A percentile compares a stretch with the other conserved stretches of the same genome.
Evolutionary conservation across 139 green algal species (phyloP).

Genomic region (Haematococcus lacustris): DNA sequence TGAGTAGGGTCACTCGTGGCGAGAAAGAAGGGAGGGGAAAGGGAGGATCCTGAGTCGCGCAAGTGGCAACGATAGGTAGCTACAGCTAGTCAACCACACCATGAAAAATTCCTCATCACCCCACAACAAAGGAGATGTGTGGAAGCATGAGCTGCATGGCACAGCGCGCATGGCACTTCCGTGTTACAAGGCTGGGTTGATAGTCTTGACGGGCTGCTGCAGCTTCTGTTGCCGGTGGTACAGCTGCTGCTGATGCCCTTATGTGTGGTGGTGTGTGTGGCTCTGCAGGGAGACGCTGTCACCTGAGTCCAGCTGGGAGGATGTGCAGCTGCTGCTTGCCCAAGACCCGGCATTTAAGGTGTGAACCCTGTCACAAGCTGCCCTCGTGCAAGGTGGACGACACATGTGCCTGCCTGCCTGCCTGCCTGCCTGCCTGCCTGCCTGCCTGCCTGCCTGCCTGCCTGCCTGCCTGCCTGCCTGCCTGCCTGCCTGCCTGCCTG

Average conservation of each 20-base stretch:
- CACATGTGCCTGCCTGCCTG: background rate
- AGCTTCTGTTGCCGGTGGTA: background rate
- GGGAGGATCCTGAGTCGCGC: background rate
- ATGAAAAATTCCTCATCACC: background rate
- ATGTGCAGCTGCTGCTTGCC: background rate
- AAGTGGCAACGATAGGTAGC: background rate
- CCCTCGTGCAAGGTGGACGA: too few relatives aligned
- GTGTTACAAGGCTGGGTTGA: background rate
- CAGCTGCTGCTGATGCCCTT: background rate
- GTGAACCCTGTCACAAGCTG: background rate
- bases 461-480: background rate
- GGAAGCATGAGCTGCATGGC: background rate
- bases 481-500: background rate
- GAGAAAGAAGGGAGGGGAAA: background rate
- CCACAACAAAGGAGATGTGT: background rate
- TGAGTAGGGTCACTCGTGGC: background rate
- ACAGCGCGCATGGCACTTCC: background rate
- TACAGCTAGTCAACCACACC: background rate
- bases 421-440: background rate
- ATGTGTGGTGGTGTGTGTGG: background rate
- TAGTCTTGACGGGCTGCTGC: background rate
- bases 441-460: background rate
- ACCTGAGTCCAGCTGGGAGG: background rate
- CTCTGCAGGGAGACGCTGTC: background rate
- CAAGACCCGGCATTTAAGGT: background rate